phyloP scores from a whole-genome alignment of 768 basidiomycete genomes.

The Pisolithus marmoratus region DNA sequence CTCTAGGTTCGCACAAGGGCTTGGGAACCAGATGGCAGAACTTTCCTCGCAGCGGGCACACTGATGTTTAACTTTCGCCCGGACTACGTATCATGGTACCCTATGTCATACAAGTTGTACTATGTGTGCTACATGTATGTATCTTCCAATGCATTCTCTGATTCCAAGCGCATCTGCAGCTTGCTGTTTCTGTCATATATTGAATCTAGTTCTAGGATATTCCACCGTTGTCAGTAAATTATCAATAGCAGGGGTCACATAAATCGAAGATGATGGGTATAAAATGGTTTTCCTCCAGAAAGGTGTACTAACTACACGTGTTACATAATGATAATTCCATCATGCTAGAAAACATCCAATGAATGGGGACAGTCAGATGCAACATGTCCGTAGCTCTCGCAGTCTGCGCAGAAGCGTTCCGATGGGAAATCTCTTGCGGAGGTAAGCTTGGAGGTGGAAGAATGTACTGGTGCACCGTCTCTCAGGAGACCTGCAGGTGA shows the following conservation, averaged over 20 bases:
- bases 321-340: neutral
- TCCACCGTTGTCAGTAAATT: no score
- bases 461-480: slow-evolving; percentile 37
- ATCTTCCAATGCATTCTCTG: no score
- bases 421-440: slow-evolving; percentile 11
- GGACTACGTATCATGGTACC: no score
- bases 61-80: slow-evolving; percentile 5
- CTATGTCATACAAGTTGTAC: no score
- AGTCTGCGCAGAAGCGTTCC: slow-evolving; percentile 72
- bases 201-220: no score
- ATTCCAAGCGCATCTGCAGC: no score
- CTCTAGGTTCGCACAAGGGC: slow-evolving; percentile 75
- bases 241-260: no score
- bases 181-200: no score
- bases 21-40: slow-evolving; percentile 72
- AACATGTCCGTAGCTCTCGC: slow-evolving; percentile 73
- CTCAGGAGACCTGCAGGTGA: slow-evolving; percentile 74
- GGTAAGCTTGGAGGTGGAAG: slow-evolving; percentile 11
- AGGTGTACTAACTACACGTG: no score
- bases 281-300: no score
- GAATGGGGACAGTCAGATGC: slow-evolving; percentile 81
- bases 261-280: no score
- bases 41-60: slow-evolving; percentile 16
- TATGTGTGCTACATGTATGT: no score
- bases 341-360: slow-evolving; percentile 71